Evolutionary conservation across 164 flowering plant genomes (phyloP).

Genomic region (Santalum album): DNA sequence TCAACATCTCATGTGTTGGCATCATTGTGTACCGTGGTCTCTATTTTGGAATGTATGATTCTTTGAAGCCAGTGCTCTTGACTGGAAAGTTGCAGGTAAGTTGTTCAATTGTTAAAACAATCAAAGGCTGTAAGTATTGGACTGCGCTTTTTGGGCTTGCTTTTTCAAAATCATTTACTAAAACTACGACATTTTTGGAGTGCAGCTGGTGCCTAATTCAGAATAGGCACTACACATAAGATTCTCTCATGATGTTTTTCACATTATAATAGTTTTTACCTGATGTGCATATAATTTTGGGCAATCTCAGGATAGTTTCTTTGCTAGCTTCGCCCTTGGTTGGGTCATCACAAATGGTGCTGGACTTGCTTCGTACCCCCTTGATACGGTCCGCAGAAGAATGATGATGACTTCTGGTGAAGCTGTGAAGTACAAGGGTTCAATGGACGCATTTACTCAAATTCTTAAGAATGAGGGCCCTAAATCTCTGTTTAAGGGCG

Average conservation of each 20-base stretch:
- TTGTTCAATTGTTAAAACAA: conserved; percentile 5
- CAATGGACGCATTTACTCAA: conserved; percentile 49
- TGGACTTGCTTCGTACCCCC: conserved; percentile 64
- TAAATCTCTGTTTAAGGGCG: conserved; percentile 65
- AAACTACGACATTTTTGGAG: no score
- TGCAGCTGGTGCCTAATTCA: no score
- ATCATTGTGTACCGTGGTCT: conserved; percentile 79
- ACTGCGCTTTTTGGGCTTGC: no score
- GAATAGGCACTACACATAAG: no score
- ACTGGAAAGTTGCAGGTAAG: conserved; percentile 60
- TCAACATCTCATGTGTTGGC: conserved; percentile 75
- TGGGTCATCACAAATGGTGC: conserved; percentile 69
- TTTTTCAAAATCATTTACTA: no score
- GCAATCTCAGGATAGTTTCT: conserved; percentile 57
- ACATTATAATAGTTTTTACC: no score
- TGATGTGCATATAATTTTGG: no score
- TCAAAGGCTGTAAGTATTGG: no score
- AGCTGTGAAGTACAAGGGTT: conserved; percentile 69
- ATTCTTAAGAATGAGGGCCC: conserved; percentile 59
- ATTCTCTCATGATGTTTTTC: no score
- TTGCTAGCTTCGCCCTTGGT: conserved; percentile 64
- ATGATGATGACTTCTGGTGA: conserved; percentile 80
- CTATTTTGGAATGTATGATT: conserved; percentile 84
- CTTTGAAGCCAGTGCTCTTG: conserved; percentile 68
- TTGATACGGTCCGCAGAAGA: conserved; percentile 66